A percentile compares a stretch with the other conserved stretches of the same genome.
Evolutionary conservation across 192 early-diverging fungal genomes (phyloP).

Genomic region (Entomortierella beljakovae): DNA sequence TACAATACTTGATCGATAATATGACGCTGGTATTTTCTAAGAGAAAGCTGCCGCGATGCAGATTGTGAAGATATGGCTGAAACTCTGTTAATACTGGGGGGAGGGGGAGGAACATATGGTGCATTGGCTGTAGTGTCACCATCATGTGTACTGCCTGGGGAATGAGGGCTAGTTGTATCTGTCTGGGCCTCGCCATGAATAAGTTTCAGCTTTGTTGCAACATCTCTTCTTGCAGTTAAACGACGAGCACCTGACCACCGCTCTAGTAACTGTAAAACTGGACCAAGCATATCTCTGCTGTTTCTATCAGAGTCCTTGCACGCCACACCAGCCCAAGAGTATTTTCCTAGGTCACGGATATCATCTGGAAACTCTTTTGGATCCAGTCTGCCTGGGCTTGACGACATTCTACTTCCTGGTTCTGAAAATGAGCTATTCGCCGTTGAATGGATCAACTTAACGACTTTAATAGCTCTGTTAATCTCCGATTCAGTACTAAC

Average conservation of each 20-base stretch:
- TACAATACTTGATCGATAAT: constrained; percentile 31
- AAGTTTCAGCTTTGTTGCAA: constrained; percentile 36
- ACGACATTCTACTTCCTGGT: neutral
- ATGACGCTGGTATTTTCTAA: constrained; percentile 34
- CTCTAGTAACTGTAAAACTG: constrained; percentile 34
- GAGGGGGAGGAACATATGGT: neutral
- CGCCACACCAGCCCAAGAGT: constrained; percentile 42
- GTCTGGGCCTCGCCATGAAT: constrained; percentile 8
- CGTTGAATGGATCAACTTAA: constrained; percentile 11
- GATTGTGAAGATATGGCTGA: neutral
- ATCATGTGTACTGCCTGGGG: neutral
- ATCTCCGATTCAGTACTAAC: constrained; percentile 18
- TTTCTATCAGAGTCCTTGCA: neutral
- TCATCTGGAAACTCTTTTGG: constrained; percentile 11
- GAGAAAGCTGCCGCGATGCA: constrained; percentile 5
- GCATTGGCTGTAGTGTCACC: neutral
- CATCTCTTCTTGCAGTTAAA: constrained; percentile 14
- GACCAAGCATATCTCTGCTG: constrained; percentile 38
- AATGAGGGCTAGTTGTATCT: neutral
- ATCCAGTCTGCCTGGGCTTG: neutral
- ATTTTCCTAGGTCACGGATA: constrained; percentile 38
- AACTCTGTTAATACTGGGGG: neutral
- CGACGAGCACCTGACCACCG: constrained; percentile 34
- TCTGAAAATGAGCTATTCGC: neutral
- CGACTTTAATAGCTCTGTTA: constrained; percentile 23